These are phyloP conservation scores for Pleurotus tuber-regium DNA, from an alignment of 768 basidiomycete genomes.

Conservation along the genomic window DNA sequence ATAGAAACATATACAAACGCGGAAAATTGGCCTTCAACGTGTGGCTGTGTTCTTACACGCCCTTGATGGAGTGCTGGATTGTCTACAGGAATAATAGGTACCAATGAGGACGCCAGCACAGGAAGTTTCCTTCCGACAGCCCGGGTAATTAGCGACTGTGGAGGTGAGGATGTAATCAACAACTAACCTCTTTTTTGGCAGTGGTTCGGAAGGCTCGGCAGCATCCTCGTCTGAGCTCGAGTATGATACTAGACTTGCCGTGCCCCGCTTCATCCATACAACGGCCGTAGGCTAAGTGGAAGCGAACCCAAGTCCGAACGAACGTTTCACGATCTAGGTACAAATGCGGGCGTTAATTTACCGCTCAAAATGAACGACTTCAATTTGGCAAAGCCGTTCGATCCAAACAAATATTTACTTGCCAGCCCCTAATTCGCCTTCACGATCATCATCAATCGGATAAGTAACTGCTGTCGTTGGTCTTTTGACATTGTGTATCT, in stretches of 20 bases:
- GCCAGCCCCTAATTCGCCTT: no score
- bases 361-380: no score
- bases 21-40: conserved; percentile 85
- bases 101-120: conserved; percentile 47
- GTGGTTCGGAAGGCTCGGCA: conserved; percentile 14
- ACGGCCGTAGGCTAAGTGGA: background rate
- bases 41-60: conserved; percentile 67
- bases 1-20: conserved; percentile 77
- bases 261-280: conserved; percentile 34
- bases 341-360: no score
- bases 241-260: conserved; percentile 43
- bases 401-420: no score
- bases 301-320: conserved; percentile 24
- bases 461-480: no score
- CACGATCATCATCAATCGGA: no score
- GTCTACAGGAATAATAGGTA: conserved; percentile 53
- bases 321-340: no score
- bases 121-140: conserved; percentile 76
- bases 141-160: no score
- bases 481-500: no score
- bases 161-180: no score
- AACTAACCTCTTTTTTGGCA: conserved; percentile 42
- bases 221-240: conserved; percentile 47
- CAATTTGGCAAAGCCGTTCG: no score
- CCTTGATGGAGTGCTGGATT: conserved; percentile 85